Percentiles rank a stretch among this genome's conserved stretches.
phyloP scores from a whole-genome alignment of 148 eudicot species.

The Rheum nobile region DNA sequence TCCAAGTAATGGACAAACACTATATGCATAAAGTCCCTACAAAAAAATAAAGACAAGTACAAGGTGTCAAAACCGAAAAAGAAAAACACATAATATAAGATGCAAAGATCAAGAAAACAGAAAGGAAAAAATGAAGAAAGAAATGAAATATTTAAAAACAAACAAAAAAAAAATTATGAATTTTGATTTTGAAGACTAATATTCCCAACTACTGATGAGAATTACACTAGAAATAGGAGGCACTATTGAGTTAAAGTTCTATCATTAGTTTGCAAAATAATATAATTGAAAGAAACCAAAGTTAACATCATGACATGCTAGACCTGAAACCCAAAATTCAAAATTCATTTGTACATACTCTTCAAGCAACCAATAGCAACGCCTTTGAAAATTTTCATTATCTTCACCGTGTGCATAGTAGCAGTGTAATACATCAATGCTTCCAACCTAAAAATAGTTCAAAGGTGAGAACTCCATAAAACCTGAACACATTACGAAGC shows the following conservation, averaged over 20 bases:
- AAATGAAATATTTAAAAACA: not conserved
- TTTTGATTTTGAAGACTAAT: not conserved
- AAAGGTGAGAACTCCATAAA: conserved; percentile 13
- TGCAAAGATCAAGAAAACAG: not conserved
- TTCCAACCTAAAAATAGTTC: conserved; percentile 36
- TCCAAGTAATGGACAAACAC: conserved; percentile 60
- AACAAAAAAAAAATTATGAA: not conserved
- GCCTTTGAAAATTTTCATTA: conserved; percentile 50
- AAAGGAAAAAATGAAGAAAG: not conserved
- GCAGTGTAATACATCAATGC: conserved; percentile 51
- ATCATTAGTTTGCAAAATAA: not conserved
- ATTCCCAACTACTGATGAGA: not conserved
- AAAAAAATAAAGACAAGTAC: conserved; percentile 10
- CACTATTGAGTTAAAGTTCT: not conserved
- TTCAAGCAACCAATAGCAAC: conserved; percentile 60
- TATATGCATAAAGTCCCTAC: conserved; percentile 51
- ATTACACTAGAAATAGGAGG: not conserved
- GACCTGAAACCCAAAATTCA: conserved; percentile 3
- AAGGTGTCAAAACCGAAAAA: not conserved
- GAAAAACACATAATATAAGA: not conserved
- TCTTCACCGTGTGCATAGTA: conserved; percentile 65
- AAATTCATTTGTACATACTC: conserved; percentile 33
- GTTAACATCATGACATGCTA: not conserved
- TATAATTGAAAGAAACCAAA: not conserved
- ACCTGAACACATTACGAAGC: not conserved